Percentiles rank a stretch among this genome's conserved stretches.
Evolutionary conservation across 164 flowering plant genomes (phyloP).

Genomic region (Macadamia integrifolia): DNA sequence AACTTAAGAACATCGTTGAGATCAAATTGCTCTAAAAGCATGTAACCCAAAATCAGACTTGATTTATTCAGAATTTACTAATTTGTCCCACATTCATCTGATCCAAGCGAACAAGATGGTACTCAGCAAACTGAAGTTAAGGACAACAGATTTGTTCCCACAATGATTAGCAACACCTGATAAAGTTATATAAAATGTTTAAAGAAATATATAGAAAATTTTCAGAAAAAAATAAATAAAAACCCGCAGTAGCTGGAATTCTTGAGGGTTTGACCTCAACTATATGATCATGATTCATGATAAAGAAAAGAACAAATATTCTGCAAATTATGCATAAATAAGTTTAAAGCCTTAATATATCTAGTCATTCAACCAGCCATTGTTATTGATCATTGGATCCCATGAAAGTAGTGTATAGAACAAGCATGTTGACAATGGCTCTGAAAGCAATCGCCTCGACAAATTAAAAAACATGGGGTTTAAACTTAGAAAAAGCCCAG

Average conservation of each 20-base stretch:
- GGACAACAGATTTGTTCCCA: background rate
- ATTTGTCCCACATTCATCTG: conserved; percentile 1
- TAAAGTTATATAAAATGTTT: too few species aligned
- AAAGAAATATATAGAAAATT: too few species aligned
- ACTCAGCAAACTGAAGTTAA: background rate
- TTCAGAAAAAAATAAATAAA: background rate
- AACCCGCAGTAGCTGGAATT: conserved; percentile 21
- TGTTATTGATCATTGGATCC: conserved; percentile 10
- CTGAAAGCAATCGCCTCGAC: background rate
- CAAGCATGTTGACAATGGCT: background rate
- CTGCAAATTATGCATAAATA: conserved; percentile 38
- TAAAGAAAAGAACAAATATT: conserved; percentile 29
- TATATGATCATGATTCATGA: conserved; percentile 37
- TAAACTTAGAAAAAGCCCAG: background rate
- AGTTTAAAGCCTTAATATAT: conserved; percentile 17
- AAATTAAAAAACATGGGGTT: background rate
- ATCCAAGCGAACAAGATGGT: background rate
- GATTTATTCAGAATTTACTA: background rate
- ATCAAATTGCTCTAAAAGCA: too few species aligned
- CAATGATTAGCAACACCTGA: background rate
- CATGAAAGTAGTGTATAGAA: conserved; percentile 4
- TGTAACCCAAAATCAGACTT: background rate
- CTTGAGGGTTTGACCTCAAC: conserved; percentile 37
- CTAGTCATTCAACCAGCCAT: conserved; percentile 11
- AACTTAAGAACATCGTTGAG: too few species aligned